Evolutionary conservation across 2,329 filamentous ascomycete genomes (phyloP), one percentile per base, ranked within the genome.

Genomic region (Xenosphaeropsis pyriputrescens): DNA sequence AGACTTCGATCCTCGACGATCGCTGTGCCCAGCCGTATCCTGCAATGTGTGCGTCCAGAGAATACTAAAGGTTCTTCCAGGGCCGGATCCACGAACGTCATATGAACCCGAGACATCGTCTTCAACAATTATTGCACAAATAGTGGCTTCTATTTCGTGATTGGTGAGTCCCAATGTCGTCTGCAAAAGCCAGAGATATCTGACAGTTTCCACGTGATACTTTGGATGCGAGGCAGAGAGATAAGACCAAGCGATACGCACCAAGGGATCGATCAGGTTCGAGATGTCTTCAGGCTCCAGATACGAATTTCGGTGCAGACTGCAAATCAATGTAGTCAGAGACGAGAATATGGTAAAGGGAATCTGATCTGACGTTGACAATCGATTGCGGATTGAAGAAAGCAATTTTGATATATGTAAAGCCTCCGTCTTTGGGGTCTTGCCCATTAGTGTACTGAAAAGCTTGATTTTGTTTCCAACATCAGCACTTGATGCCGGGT

Each of bases 151-250:
- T 4, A 94, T 78, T 34, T 86, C 74, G 37, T 81, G 76, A 47
- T 78, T 77, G 2, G 69, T 62, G 30, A 68, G 62, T 2, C 79
- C 72, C 11, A 93, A 69, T 1, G 76, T 70, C 17, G 69, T 72
- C 48, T 96, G 86, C 37, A 98, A 62, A 46, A 85, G 76, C 84
- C 91, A 93, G 30, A 98, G 63, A 47, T 77, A 80, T 40, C 83
- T 76, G 7, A 93, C 84, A 14, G 86, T 79, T 60, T 98, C 93
- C 22, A 98, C 88, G 52, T 96, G 91, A 47, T 89, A 93, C 53
- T 94, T 94, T 0, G 88, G 86, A 44, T 79, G 78, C 11, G 77
- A 68, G n/a, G 84, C 79, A 1, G 85, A 83, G 30, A 98, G 61
- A 50, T 84, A 85, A 5, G 63, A 57, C 91, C 91, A 98, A 0